A percentile compares a stretch with the other conserved stretches of the same genome.
Evolutionary conservation across 2,329 filamentous ascomycete genomes (phyloP).

Genomic region (Aspergillus ustus): DNA sequence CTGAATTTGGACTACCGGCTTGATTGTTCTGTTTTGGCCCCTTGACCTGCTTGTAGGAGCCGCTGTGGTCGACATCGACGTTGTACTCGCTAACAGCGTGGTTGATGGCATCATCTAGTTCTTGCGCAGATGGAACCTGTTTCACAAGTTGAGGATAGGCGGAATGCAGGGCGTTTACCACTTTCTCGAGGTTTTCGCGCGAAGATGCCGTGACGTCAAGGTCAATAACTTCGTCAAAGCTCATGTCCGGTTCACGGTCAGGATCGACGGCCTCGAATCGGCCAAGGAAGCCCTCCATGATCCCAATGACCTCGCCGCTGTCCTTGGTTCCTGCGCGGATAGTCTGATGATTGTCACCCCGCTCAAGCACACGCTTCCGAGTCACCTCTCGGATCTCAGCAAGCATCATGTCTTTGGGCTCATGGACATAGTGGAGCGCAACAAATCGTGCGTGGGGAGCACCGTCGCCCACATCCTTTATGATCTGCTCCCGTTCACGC

Average conservation of each 20-base stretch:
- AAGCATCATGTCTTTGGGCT: constrained; percentile 63
- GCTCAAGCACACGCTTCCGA: constrained; percentile 75
- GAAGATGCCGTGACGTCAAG: constrained; percentile 79
- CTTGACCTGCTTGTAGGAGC: constrained; percentile 37
- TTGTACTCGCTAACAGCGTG: constrained; percentile 76
- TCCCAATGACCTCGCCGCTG: constrained; percentile 74
- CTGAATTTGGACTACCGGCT: constrained; percentile 22
- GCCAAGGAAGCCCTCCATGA: constrained; percentile 92
- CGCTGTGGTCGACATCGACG: constrained; percentile 75
- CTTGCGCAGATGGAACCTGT: constrained; percentile 69
- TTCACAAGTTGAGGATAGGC: constrained; percentile 74
- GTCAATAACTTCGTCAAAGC: constrained; percentile 84
- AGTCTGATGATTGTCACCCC: constrained; percentile 97
- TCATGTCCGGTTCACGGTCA: constrained; percentile 71
- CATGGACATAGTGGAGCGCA: constrained; percentile 86
- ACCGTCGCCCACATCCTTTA: constrained; percentile 71
- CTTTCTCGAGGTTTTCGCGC: constrained; percentile 80
- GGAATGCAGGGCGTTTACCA: constrained; percentile 72
- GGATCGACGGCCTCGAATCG: constrained; percentile 80
- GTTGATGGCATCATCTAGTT: constrained; percentile 79
- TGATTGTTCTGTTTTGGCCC: constrained; percentile 49
- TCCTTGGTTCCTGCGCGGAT: constrained; percentile 83
- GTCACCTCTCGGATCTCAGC: constrained; percentile 76
- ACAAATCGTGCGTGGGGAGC: constrained; percentile 73
- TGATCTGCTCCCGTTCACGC: constrained; percentile 85